Evolutionary conservation across 2,329 filamentous ascomycete genomes (phyloP).

Genomic region (Pseudonectria buxi): DNA sequence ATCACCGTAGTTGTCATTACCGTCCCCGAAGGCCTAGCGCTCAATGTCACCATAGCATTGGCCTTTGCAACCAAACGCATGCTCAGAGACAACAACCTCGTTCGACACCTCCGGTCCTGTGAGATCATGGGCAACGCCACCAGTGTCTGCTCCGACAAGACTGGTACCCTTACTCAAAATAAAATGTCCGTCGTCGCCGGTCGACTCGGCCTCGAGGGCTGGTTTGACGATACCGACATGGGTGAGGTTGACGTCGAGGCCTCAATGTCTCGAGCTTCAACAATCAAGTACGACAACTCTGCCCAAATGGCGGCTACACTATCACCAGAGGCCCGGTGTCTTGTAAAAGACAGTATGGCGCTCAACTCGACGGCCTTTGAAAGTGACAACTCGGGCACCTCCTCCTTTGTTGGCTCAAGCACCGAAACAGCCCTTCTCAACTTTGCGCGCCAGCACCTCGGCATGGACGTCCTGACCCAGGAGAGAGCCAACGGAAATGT

Average conservation of each 20-base stretch:
- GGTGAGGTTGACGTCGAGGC: constrained; percentile 11
- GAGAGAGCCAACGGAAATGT: constrained; percentile 41
- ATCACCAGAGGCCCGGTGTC: constrained; percentile 25
- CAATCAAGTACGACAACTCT: constrained; percentile 21
- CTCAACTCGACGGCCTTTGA: constrained; percentile 51
- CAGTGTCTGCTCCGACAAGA: constrained; percentile 60
- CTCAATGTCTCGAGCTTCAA: constrained; percentile 15
- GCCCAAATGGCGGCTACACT: constrained; percentile 24
- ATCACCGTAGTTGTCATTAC: constrained; percentile 54
- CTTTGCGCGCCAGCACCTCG: constrained; percentile 43
- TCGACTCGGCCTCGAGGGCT: constrained; percentile 38
- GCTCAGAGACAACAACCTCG: constrained; percentile 57
- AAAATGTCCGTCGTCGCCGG: constrained; percentile 56
- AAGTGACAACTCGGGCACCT: constrained; percentile 29
- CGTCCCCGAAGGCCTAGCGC: constrained; percentile 53
- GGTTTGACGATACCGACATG: constrained; percentile 31
- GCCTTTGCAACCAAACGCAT: constrained; percentile 58
- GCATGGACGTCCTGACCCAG: constrained; percentile 37
- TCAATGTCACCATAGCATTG: constrained; percentile 55
- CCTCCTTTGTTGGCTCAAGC: constrained; percentile 46
- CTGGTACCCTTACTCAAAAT: constrained; percentile 58
- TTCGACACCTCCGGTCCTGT: constrained; percentile 51
- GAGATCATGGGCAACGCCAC: constrained; percentile 61
- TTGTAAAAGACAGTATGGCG: constrained; percentile 35
- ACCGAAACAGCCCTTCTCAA: constrained; percentile 48